Base-by-base conservation (phyloP, 768 basidiomycete species). In the Cystoderma amianthinum region DNA sequence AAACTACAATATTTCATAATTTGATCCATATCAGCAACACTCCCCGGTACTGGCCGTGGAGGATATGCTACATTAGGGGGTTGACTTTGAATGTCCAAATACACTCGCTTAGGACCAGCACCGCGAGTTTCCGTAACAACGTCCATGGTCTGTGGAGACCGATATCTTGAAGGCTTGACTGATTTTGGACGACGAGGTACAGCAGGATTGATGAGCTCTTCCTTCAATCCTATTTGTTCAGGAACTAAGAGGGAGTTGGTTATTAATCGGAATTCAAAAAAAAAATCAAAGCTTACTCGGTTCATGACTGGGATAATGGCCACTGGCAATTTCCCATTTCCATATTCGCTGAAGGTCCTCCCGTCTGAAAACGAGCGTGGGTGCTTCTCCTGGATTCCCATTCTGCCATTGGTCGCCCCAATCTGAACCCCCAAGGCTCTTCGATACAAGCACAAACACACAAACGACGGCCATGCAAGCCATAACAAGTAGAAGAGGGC, bases 301-400 rank as follows among this genome's bases (percentile, higher is more conserved):
- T 38, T 75, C 69, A 36, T 64, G 67, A 56, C 84, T 87, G 17
- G 93, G 92, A 64, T 85, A 86, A 63, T 94, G 91, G 4, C 92
- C 93, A 49, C 86, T 85, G 32, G 80, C 74, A 42, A 96, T 73
- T 67, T 95, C 93, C 92, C 92, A 96, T 46, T 78, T 74, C 92
- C 93, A 96, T 56, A 97, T 85, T 56, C 78, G 72, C 58, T 85
- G 84, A 21, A 94, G 59, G 52, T 93, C 85, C 32, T 80, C 69
- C 19, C 80, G 69, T 30, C 67, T 64, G 50, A 77, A 89, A 25
- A 87, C 82, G 19, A 89, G 71, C 25, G 87, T 87, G 2, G 85
- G 65, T 12, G 76, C 64, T 23, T 82, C 71, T n/a, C 62, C 52
- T 2, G 58, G 53, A 17, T 50, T 43, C 13, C 52, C 46, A 30